Evolutionary conservation across 352 stramenopile species (phyloP).

Genomic region (Globisporangium rhizosaccharum): DNA sequence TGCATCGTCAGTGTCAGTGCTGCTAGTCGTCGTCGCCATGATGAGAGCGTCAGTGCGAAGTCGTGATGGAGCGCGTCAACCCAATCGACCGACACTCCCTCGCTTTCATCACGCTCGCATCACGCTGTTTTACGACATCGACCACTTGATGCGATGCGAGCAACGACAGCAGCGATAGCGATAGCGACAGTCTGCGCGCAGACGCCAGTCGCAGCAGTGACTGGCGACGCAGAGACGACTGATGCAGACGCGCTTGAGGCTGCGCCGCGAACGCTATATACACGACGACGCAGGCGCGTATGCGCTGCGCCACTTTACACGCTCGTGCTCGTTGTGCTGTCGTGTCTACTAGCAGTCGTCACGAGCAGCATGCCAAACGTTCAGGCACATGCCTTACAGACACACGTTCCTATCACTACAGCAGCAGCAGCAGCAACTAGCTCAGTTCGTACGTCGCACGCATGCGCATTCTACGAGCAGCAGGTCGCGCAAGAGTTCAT

Average conservation of each 20-base stretch:
- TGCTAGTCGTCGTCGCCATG: neutral
- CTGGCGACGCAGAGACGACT: neutral
- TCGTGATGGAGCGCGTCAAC: neutral
- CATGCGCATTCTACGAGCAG: slow-evolving; percentile 32
- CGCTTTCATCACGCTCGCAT: neutral
- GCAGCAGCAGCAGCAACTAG: neutral
- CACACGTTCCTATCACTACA: neutral
- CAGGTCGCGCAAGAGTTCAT: slow-evolving; percentile 32
- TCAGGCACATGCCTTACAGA: neutral
- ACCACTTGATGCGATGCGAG: neutral
- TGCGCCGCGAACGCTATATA: too few species aligned
- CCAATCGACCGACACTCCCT: neutral
- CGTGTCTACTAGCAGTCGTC: neutral
- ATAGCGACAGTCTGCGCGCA: neutral
- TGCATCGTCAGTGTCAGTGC: neutral
- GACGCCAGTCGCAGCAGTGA: neutral
- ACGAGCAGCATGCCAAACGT: neutral
- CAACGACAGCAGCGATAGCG: neutral
- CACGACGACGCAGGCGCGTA: neutral
- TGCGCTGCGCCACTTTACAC: neutral
- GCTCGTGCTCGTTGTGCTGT: neutral
- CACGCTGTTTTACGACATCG: neutral
- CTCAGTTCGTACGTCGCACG: neutral
- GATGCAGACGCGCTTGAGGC: neutral
- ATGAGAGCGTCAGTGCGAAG: neutral